Conservation (phyloP, 805 yeast species). For the Wickerhamomyces bovis region DNA sequence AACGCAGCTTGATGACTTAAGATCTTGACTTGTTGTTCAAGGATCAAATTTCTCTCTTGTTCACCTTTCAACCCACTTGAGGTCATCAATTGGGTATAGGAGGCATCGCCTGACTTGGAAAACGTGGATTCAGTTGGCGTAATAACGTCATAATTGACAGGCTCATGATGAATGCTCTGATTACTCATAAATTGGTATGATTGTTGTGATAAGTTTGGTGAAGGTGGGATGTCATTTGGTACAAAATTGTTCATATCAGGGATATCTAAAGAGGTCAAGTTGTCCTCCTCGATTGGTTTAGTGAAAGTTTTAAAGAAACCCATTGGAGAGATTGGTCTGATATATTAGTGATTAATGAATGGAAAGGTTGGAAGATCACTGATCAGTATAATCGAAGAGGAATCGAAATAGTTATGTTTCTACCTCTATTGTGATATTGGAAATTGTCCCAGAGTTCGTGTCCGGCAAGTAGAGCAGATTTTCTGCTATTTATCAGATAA, state of each 20-base stretch:
- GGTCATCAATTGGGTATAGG: constrained; percentile 4
- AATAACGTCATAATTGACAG: neutral
- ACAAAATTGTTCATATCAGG: constrained; percentile 8
- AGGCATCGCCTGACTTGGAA: constrained; percentile 1
- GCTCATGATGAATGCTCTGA: neutral
- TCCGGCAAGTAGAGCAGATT: neutral
- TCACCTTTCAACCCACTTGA: constrained; percentile 22
- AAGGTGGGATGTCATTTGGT: neutral
- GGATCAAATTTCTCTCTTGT: constrained; percentile 20
- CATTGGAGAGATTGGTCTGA: constrained; percentile 1
- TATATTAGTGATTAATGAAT: neutral
- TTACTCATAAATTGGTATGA: neutral
- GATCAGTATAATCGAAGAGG: no score
- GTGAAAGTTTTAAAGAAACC: constrained; percentile 3
- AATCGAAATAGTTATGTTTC: neutral
- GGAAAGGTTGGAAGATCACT: neutral
- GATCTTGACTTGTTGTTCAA: constrained; percentile 23
- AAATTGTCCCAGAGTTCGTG: neutral
- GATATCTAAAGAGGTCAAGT: constrained; percentile 17
- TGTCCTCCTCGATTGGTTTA: neutral
- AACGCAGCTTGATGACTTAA: constrained; percentile 22
- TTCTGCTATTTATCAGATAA: neutral
- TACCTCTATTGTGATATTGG: no score
- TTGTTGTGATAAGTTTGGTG: neutral
- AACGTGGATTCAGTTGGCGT: constrained; percentile 12